phyloP scores from a whole-genome alignment of 495 filamentous ascomycete species.

The Aspergillus carlsbadensis region DNA sequence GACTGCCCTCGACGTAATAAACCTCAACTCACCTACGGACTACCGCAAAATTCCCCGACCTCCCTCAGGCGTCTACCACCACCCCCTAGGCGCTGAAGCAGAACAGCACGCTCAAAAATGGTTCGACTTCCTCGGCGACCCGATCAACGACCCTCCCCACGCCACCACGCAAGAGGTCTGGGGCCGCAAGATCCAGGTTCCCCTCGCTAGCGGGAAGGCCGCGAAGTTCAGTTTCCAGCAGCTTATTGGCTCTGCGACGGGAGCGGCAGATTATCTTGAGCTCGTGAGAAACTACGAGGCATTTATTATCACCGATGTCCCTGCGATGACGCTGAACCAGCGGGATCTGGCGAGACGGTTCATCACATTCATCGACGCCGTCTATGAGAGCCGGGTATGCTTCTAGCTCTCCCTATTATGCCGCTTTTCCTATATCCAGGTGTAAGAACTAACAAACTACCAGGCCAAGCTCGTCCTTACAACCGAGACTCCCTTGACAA shows the following conservation, averaged over 20 bases:
- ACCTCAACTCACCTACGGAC: slow-evolving; percentile 91
- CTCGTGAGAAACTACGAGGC: slow-evolving; percentile 86
- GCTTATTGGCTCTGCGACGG: slow-evolving; percentile 80
- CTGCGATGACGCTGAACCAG: slow-evolving; percentile 81
- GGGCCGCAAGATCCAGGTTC: slow-evolving; percentile 87
- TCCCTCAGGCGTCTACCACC: slow-evolving; percentile 87
- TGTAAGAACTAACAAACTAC: neutral
- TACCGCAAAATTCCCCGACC: slow-evolving; percentile 96
- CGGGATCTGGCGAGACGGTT: slow-evolving; percentile 91
- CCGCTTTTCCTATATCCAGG: neutral
- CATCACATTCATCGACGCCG: slow-evolving; percentile 95
- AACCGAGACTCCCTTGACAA: slow-evolving; percentile 43
- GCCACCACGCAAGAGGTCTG: slow-evolving; percentile 80
- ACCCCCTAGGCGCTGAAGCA: slow-evolving; percentile 78
- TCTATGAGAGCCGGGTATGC: slow-evolving; percentile 71
- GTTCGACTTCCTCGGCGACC: slow-evolving; percentile 91
- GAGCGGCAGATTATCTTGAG: slow-evolving; percentile 94
- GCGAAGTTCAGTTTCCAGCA: slow-evolving; percentile 90
- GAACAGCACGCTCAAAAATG: slow-evolving; percentile 82
- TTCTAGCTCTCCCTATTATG: neutral
- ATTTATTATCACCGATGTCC: slow-evolving; percentile 88
- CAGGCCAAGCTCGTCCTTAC: slow-evolving; percentile 86
- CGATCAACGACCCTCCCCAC: slow-evolving; percentile 72
- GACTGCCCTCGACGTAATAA: slow-evolving; percentile 77
- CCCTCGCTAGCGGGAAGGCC: slow-evolving; percentile 80